phyloP scores from a whole-genome alignment of 2,329 filamentous ascomycete genomes.

The Emmonsia crescens region DNA sequence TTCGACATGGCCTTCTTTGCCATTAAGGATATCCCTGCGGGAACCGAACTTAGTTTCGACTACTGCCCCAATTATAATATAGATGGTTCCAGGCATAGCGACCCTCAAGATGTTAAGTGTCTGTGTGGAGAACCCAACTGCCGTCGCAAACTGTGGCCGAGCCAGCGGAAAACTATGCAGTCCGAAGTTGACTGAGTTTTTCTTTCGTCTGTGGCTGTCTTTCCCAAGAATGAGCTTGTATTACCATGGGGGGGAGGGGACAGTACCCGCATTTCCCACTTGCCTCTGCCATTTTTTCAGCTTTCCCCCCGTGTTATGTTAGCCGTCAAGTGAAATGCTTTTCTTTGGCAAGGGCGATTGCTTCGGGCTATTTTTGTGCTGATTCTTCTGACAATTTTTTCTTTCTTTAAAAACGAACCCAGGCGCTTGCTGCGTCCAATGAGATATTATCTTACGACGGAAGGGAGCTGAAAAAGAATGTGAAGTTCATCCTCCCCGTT shows the following conservation, averaged over 20 bases:
- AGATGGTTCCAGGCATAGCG: slow-evolving; percentile 15
- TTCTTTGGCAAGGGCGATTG: background rate
- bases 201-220: background rate
- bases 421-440: background rate
- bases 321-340: background rate
- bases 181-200: background rate
- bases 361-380: background rate
- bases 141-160: slow-evolving; percentile 35
- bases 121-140: slow-evolving; percentile 35
- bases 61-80: slow-evolving; percentile 30
- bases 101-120: slow-evolving; percentile 32
- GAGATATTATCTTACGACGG: background rate
- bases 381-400: background rate
- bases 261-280: background rate
- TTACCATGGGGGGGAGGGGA: background rate
- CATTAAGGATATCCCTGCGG: slow-evolving; percentile 29
- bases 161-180: slow-evolving; percentile 23
- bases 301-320: background rate
- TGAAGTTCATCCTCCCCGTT: too few species aligned
- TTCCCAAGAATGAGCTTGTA: background rate
- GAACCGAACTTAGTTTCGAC: slow-evolving; percentile 38
- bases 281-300: background rate
- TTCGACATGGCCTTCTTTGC: slow-evolving; percentile 41
- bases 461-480: background rate
- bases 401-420: background rate